Percentiles rank a stretch among this genome's conserved stretches.
These are phyloP conservation scores for Fusarium sp. DNA, from an alignment of 2,329 filamentous ascomycete species.

Conservation along the genomic window DNA sequence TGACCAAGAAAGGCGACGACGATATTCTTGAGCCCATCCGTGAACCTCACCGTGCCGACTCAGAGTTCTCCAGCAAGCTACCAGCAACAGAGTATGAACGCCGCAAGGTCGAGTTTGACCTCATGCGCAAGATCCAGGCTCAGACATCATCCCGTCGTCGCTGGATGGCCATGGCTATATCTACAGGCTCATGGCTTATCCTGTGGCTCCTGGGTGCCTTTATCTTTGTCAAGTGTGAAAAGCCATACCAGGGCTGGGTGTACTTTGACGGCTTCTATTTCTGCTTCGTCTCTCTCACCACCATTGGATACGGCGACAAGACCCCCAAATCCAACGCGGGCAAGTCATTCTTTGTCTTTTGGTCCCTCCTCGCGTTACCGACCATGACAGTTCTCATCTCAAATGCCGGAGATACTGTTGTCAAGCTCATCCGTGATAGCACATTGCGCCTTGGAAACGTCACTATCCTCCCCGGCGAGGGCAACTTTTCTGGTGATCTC, in stretches of 20 bases:
- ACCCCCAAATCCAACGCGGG: conserved; percentile 82
- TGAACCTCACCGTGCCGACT: conserved; percentile 17
- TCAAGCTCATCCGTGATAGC: conserved; percentile 68
- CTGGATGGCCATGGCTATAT: conserved; percentile 80
- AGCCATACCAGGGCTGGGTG: conserved; percentile 68
- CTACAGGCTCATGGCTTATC: conserved; percentile 73
- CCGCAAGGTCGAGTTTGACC: conserved; percentile 76
- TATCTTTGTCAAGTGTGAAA: conserved; percentile 72
- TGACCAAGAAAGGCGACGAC: conserved; percentile 59
- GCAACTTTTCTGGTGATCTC: conserved; percentile 58
- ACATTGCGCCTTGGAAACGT: conserved; percentile 68
- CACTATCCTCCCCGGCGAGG: conserved; percentile 71
- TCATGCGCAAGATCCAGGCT: conserved; percentile 85
- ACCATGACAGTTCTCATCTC: conserved; percentile 89
- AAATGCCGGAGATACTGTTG: conserved; percentile 86
- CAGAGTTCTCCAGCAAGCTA: conserved; percentile 19
- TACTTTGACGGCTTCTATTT: conserved; percentile 91
- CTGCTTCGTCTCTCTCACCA: conserved; percentile 83
- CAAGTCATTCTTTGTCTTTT: conserved; percentile 91
- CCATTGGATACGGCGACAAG: conserved; percentile 88
- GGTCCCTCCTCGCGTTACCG: conserved; percentile 86
- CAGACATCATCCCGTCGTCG: conserved; percentile 73
- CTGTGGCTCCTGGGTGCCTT: conserved; percentile 86
- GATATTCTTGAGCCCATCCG: conserved; percentile 63
- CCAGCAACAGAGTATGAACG: conserved; percentile 64